Base-by-base conservation (phyloP, 2,329 filamentous ascomycete genomes). In the Hypoxylon sp. region DNA sequence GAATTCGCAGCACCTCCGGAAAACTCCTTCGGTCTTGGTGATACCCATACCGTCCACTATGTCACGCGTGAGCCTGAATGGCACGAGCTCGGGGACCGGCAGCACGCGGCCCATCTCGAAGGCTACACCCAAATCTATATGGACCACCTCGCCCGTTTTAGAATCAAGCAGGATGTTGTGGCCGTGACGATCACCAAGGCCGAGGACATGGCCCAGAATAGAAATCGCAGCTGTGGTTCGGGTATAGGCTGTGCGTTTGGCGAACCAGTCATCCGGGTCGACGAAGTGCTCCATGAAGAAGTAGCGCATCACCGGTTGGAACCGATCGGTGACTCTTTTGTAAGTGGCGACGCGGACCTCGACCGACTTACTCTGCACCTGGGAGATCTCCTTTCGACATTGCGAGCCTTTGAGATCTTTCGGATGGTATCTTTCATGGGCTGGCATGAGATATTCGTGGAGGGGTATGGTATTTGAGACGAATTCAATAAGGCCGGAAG, bases 41-140 rank as follows among this genome's bases (percentile, higher is more conserved):
- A 97, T 91, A 26, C 96, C 96, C 92, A 99, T 97, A 24, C 93
- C 96, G 75, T 99, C 96, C 4, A 98, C 92, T 56, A 99, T 90
- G 73, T 99, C 96, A 56, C 96, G 87, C 8, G 96, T 98, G 55
- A 99, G 82, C 0, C 96, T 89, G 83, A 99, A 99, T 0, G 96
- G 96, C 0, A 99, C 96, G 2, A 97, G 87, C 80, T 99, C 96
- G 0, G 96, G 96, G 0, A 99, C 91, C 0, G 95, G 95, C 0
- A 99, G 82, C n/a, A 99, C 90, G 16, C 96, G 91, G 1, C 96
- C 96, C 74, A 95, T 93, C 79, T 99, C 96, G 76, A 99, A 99
- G 0, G 95, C 95, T 2, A 99, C 93, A 46, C 96, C 96, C 0
- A 99, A 85, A 76, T 99, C 96, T 71, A 99, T 99, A 77, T 99